Conservation (phyloP, 352 stramenopile species). For the Discostella stelligera region DNA sequence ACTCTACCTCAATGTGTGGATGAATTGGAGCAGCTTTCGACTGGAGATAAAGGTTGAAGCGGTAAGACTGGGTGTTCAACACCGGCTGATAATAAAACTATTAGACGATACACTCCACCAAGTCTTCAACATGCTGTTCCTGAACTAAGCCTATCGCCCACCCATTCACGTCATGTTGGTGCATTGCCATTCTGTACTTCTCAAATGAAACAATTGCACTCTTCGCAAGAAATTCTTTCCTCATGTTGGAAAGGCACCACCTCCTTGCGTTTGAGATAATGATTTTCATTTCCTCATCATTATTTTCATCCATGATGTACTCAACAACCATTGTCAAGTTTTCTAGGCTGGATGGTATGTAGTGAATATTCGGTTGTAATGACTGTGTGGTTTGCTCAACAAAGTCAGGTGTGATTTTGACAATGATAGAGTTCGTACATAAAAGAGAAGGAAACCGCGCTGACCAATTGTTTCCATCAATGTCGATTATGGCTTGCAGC, state of each 20-base stretch:
- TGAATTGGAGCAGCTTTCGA: too few relatives aligned
- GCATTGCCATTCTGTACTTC: conserved; percentile 12
- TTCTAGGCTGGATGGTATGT: conserved; percentile 29
- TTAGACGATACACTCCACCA: conserved; percentile 25
- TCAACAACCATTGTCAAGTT: conserved; percentile 29
- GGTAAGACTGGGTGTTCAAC: not conserved
- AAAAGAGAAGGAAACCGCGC: conserved; percentile 41
- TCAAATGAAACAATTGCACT: conserved; percentile 16
- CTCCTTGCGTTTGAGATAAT: conserved; percentile 28
- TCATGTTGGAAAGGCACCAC: conserved; percentile 26
- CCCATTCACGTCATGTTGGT: conserved; percentile 5
- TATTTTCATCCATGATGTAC: conserved; percentile 23
- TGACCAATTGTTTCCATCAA: conserved; percentile 52
- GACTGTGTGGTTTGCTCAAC: conserved; percentile 35
- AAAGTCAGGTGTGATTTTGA: conserved; percentile 43
- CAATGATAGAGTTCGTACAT: conserved; percentile 44
- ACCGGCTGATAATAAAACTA: not conserved
- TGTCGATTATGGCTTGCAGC: conserved; percentile 44
- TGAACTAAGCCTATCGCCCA: not conserved
- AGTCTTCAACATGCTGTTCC: conserved; percentile 2
- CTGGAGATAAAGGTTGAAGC: not conserved
- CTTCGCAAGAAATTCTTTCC: conserved; percentile 5
- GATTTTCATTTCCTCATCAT: conserved; percentile 27
- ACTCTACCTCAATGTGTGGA: too few relatives aligned
- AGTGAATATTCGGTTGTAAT: conserved; percentile 39